These are phyloP conservation scores for Capronia coronata DNA, from an alignment of 2,329 filamentous ascomycete species.

Conservation along the genomic window DNA sequence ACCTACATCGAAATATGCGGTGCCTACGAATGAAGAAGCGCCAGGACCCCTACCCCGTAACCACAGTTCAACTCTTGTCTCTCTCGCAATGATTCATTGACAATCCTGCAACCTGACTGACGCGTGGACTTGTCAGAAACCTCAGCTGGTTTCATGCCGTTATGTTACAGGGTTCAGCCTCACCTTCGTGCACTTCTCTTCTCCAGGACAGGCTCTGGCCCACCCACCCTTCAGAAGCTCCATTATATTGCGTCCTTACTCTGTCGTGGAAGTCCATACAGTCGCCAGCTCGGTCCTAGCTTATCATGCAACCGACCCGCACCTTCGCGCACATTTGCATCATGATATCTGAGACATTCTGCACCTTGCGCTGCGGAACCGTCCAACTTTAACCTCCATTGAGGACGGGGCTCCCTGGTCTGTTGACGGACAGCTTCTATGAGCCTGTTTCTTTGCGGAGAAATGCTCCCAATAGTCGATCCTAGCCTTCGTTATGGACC, in stretches of 20 bases:
- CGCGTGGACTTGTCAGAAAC: background rate
- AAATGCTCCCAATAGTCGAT: background rate
- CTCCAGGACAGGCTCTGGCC: conserved; percentile 9
- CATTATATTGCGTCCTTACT: background rate
- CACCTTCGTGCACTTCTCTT: background rate
- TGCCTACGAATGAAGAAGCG: background rate
- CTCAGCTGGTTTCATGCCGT: background rate
- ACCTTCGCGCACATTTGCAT: conserved; percentile 13
- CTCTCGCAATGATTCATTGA: background rate
- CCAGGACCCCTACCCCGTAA: background rate
- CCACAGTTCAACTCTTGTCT: background rate
- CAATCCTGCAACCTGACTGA: background rate
- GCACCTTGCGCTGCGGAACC: conserved; percentile 14
- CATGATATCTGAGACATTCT: conserved; percentile 26
- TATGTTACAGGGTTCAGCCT: background rate
- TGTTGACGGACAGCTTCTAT: background rate
- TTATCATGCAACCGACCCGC: conserved; percentile 20
- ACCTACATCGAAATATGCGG: conserved; percentile 7
- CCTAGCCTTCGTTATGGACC: background rate
- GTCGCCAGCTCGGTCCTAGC: conserved; percentile 7
- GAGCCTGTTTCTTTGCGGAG: conserved; percentile 1
- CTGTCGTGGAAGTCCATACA: background rate
- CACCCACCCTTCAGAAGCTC: conserved; percentile 12
- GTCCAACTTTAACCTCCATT: conserved; percentile 16
- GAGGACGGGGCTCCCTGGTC: background rate